These are phyloP conservation scores for Chlamydomonas schloesseri DNA, from an alignment of 139 green algal genomes.

Conservation along the genomic window DNA sequence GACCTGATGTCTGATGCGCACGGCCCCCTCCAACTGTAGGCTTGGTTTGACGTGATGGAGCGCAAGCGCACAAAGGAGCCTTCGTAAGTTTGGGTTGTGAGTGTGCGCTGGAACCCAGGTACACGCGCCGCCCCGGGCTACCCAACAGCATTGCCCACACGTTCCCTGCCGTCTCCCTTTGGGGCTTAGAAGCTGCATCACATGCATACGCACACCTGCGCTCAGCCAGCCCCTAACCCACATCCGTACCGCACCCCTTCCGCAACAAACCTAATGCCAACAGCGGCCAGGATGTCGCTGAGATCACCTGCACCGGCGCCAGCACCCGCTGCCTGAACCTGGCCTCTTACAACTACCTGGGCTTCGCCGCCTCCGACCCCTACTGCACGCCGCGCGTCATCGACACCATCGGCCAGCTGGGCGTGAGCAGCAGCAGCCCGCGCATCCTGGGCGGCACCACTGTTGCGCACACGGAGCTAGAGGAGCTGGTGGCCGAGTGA, in stretches of 20 bases:
- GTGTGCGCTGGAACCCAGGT: too few relatives aligned
- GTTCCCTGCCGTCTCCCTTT: too few relatives aligned
- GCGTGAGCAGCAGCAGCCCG: constrained; percentile 75
- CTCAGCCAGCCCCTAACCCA: background rate
- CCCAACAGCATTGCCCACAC: too few relatives aligned
- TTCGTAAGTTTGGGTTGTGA: constrained; percentile 46
- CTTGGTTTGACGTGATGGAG: constrained; percentile 94
- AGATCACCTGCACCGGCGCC: constrained; percentile 73
- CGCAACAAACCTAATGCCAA: too few relatives aligned
- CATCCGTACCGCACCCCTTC: too few relatives aligned
- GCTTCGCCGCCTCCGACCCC: constrained; percentile 92
- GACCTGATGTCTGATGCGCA: too few relatives aligned
- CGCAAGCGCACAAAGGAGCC: constrained; percentile 62
- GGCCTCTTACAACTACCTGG: constrained; percentile 99
- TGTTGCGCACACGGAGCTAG: constrained; percentile 84
- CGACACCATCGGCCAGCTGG: constrained; percentile 70
- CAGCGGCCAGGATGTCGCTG: constrained; percentile 47
- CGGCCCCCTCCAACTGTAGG: background rate
- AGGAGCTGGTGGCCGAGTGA: constrained; percentile 78
- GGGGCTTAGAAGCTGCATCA: too few relatives aligned
- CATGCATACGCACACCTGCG: too few relatives aligned
- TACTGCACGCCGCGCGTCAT: constrained; percentile 96
- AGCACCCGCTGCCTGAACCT: constrained; percentile 91
- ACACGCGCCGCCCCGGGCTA: too few relatives aligned
- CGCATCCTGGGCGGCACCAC: constrained; percentile 78